A percentile compares a stretch with the other conserved stretches of the same genome.
Conservation (phyloP, 208 protist species). For the Leishmania major region DNA sequence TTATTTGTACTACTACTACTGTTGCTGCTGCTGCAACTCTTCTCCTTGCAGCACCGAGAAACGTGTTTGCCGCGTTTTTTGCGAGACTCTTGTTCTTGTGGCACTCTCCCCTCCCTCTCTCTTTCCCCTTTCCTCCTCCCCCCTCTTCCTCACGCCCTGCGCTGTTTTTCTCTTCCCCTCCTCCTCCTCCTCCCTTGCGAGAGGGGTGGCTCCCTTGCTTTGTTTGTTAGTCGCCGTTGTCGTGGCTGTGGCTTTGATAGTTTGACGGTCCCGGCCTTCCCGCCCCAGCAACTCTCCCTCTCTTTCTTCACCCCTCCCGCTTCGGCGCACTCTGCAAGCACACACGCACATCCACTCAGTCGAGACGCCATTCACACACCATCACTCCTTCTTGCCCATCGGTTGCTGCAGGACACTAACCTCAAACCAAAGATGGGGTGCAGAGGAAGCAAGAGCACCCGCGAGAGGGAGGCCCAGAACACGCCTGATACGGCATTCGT, state of each 20-base stretch:
- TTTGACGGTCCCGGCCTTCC: neutral
- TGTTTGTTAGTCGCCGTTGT: neutral
- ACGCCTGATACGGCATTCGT: neutral
- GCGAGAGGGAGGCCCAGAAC: constrained; percentile 3
- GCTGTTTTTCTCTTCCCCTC: neutral
- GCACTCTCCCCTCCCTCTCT: neutral
- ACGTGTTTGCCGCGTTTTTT: neutral
- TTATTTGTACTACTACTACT: neutral
- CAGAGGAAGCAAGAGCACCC: constrained; percentile 33
- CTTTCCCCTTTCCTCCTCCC: neutral
- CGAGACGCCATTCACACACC: neutral
- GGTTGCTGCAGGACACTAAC: neutral
- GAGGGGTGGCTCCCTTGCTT: neutral
- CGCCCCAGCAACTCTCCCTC: neutral
- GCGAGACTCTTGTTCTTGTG: neutral
- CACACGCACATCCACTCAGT: neutral
- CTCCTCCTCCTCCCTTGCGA: neutral
- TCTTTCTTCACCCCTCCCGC: neutral
- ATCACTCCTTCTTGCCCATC: neutral
- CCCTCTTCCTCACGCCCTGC: neutral
- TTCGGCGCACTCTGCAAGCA: neutral
- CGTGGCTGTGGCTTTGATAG: neutral
- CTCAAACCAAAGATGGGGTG: constrained; percentile 35
- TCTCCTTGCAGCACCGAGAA: neutral
- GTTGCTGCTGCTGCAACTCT: neutral